These are phyloP conservation scores for Pyrenophora graminea DNA, from an alignment of 2,329 filamentous ascomycete genomes.

Conservation along the genomic window DNA sequence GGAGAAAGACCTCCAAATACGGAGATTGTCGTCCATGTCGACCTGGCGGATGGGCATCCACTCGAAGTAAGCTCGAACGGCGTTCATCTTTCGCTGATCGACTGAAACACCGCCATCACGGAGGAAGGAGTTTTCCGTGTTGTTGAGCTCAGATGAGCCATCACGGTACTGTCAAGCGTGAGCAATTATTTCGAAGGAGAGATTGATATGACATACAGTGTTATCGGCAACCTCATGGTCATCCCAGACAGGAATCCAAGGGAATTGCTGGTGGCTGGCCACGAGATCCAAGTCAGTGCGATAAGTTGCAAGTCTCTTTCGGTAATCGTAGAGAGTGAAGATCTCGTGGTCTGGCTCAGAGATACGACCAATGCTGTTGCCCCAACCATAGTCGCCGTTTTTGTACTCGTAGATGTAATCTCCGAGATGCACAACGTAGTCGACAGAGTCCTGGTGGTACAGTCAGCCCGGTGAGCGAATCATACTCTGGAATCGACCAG, in stretches of 20 bases:
- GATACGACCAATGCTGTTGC: constrained; percentile 37
- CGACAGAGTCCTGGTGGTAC: constrained; percentile 46
- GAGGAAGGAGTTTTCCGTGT: constrained; percentile 50
- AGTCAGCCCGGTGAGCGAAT: background rate
- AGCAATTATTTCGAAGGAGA: background rate
- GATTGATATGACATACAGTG: constrained; percentile 5
- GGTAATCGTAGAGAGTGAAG: constrained; percentile 51
- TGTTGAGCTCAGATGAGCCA: constrained; percentile 47
- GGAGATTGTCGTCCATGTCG: constrained; percentile 50
- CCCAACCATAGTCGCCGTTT: constrained; percentile 45
- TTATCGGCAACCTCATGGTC: constrained; percentile 50
- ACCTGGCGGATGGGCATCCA: constrained; percentile 53
- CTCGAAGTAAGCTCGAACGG: constrained; percentile 52
- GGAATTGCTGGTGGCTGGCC: constrained; percentile 47
- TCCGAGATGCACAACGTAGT: constrained; percentile 49
- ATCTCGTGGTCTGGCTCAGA: constrained; percentile 45
- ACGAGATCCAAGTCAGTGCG: constrained; percentile 48
- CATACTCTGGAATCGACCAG: background rate
- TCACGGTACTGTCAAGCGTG: constrained; percentile 39
- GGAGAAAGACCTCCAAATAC: constrained; percentile 50
- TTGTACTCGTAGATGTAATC: constrained; percentile 52
- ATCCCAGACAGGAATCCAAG: constrained; percentile 56
- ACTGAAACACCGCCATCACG: constrained; percentile 46
- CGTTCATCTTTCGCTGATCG: constrained; percentile 54
- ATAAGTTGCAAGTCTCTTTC: constrained; percentile 48